Conservation (phyloP, 768 basidiomycete species). For the Sporobolomyces pararoseus region DNA sequence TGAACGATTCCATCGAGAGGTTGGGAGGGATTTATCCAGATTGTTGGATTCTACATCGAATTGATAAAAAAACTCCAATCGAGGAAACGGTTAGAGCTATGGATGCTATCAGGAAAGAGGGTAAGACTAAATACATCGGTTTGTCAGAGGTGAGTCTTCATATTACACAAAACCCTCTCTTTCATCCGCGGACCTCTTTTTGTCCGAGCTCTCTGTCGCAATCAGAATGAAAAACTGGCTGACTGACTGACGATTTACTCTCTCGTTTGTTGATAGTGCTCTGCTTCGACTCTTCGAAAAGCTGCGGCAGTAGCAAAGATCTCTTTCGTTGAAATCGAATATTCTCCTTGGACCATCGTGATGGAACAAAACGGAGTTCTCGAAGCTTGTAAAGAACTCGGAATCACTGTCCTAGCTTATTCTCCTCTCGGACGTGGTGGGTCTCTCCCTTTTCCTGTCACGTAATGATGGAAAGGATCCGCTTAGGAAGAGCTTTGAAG, state of each 20-base stretch:
- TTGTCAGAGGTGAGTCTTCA: slow-evolving; percentile 58
- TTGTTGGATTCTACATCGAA: slow-evolving; percentile 20
- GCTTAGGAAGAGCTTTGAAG: too few relatives aligned
- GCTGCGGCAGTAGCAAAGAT: slow-evolving; percentile 56
- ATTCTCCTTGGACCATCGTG: slow-evolving; percentile 30
- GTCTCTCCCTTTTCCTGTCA: not conserved
- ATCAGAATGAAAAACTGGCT: too few relatives aligned
- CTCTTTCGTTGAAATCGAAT: slow-evolving; percentile 62
- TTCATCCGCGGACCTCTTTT: not conserved
- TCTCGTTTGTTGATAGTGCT: too few relatives aligned
- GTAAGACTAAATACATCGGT: slow-evolving; percentile 61
- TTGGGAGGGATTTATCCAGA: slow-evolving; percentile 20
- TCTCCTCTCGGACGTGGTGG: slow-evolving; percentile 40
- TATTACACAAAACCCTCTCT: slow-evolving; percentile 41
- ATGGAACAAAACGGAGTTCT: slow-evolving; percentile 47
- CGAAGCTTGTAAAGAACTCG: slow-evolving; percentile 49
- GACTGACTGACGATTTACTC: too few relatives aligned
- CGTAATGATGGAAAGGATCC: slow-evolving; percentile 44
- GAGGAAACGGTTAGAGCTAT: slow-evolving; percentile 50
- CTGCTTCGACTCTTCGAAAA: slow-evolving; percentile 53
- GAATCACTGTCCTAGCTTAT: slow-evolving; percentile 51
- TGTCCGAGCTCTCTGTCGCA: too few relatives aligned
- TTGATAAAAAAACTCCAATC: slow-evolving; percentile 30
- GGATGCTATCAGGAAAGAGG: slow-evolving; percentile 56
- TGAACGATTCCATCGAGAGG: slow-evolving; percentile 9